Base-by-base conservation (phyloP, 2,329 filamentous ascomycete species). In the Fusarium pseudonygamai region DNA sequence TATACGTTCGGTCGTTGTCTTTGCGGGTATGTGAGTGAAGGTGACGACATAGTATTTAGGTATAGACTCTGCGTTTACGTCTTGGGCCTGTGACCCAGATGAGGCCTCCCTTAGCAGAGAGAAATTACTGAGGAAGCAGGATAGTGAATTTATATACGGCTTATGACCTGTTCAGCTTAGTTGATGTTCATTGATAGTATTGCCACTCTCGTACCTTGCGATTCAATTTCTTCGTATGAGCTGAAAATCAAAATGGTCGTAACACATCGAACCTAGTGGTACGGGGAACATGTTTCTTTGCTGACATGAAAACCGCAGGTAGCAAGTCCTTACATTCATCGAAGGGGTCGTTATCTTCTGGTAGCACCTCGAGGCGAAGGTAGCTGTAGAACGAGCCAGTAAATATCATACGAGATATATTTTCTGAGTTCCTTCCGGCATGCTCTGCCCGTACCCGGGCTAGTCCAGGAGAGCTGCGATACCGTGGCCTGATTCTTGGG, bases 1-100 rank as follows among this genome's bases (percentile, higher is more conserved):
- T 89, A 75, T 90, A 88, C 2, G 87, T 85, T 0, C 85, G 83
- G 70, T 90, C 88, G 71, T 85, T 82, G 43, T 86, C 84, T 11
- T 82, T 80, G 3, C 82, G 74, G 6, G 82, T 77, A 7, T 81
- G 77, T 7, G 75, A 1, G 84, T 82, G 32, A 81, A 79, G 85
- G 82, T 8, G 76, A 64, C 12, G 73, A 61, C 4, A 69, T 46
- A 77, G 2, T 77, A 81, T n/a, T 67, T 71, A 2, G 74, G 77
- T 13, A 52, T 56, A 28, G 56, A 59, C 53, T 75, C 69, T 2
- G 71, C 60, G 13, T 47, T 59, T 26, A 50, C 14, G 26, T 59
- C 55, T 28, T 74, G 74, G 2, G 65, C 56, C 16, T 4, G 43
- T 37, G 37, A 39, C 18, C 37, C 37, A 39, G 37, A 39, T 22